Percentiles rank a stretch among this genome's conserved stretches.
Conservation (phyloP, 768 basidiomycete genomes). For the Termitomyces sp. region DNA sequence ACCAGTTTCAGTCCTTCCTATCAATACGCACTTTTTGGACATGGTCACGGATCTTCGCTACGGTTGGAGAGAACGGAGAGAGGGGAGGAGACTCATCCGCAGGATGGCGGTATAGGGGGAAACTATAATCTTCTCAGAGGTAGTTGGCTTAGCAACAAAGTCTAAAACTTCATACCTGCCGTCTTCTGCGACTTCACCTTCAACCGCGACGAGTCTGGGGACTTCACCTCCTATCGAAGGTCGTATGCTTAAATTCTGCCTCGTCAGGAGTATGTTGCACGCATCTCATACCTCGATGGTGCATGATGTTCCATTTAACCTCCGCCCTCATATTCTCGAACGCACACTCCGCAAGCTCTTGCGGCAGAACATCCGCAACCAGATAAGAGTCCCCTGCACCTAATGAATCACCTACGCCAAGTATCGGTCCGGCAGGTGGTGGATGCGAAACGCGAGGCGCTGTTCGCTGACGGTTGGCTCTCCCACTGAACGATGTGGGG, state of each 20-base stretch:
- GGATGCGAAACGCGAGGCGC: too few relatives aligned
- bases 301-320: constrained; percentile 70
- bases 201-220: constrained; percentile 57
- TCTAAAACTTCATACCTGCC: constrained; percentile 31
- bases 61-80: constrained; percentile 61
- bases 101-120: constrained; percentile 79
- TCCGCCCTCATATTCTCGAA: constrained; percentile 58
- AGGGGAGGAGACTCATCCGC: constrained; percentile 73
- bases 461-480: constrained; percentile 3
- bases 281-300: constrained; percentile 65
- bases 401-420: constrained; percentile 22
- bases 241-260: too few relatives aligned
- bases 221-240: constrained; percentile 72
- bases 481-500: constrained; percentile 7
- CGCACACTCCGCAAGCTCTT: constrained; percentile 45
- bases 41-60: constrained; percentile 54
- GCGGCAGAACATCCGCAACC: constrained; percentile 50
- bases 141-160: too few relatives aligned
- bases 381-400: constrained; percentile 69
- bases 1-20: too few relatives aligned
- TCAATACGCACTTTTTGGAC: constrained; percentile 43
- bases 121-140: too few relatives aligned
- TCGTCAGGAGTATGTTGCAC: too few relatives aligned
- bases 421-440: constrained; percentile 7
- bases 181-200: constrained; percentile 44